Conservation (phyloP, 306 rosid genomes). For the Lablab purpureus region DNA sequence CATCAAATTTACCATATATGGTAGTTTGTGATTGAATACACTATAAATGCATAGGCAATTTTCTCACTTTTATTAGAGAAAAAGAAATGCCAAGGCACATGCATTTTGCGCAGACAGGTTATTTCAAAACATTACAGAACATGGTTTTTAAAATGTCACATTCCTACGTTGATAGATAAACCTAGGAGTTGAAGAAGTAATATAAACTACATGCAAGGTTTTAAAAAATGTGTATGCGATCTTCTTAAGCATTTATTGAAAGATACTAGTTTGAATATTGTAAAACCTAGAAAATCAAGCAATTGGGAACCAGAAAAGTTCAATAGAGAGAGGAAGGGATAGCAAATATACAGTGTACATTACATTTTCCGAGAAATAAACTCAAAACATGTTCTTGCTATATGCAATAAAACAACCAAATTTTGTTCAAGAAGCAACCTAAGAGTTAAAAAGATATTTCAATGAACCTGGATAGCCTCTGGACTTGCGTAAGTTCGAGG, state of each 20-base stretch:
- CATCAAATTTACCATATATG: no score
- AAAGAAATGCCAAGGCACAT: constrained; percentile 6
- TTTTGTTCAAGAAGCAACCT: constrained; percentile 24
- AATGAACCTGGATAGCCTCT: constrained; percentile 92
- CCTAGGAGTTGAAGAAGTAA: no score
- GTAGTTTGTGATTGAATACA: not conserved
- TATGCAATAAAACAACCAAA: constrained; percentile 3
- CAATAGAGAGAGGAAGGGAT: not conserved
- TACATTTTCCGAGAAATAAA: not conserved
- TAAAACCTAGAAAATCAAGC: not conserved
- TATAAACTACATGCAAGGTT: constrained; percentile 7
- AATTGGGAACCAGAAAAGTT: not conserved
- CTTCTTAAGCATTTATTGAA: not conserved
- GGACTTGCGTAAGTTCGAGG: constrained; percentile 95
- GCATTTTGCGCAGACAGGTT: not conserved
- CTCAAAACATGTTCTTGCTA: constrained; percentile 25
- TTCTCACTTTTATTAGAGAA: not conserved
- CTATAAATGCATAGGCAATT: not conserved
- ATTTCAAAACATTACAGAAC: constrained; percentile 20
- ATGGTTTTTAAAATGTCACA: constrained; percentile 9
- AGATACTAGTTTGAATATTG: not conserved
- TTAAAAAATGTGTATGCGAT: not conserved
- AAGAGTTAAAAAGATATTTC: constrained; percentile 34
- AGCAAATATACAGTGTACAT: not conserved
- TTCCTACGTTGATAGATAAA: no score